Conservation (phyloP, 2,329 filamentous ascomycete species). For the Basipetospora chlamydospora region DNA sequence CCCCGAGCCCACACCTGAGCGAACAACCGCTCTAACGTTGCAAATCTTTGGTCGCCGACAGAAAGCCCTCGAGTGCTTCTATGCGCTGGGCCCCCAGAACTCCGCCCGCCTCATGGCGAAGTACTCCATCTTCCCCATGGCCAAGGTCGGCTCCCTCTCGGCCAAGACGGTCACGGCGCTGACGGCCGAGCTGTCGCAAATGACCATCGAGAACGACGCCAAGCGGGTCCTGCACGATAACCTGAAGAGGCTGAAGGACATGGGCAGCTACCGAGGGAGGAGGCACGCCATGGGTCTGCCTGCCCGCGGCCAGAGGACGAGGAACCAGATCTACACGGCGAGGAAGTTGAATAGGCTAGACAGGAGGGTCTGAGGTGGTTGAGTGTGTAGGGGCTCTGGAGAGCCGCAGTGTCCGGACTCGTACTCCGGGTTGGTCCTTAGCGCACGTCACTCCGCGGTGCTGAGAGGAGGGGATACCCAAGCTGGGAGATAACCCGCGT, state of each 20-base stretch:
- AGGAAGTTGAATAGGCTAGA: slow-evolving; percentile 48
- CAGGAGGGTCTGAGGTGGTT: slow-evolving; percentile 21
- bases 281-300: slow-evolving; percentile 88
- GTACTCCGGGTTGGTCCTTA: too few species aligned
- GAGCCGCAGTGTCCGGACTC: too few species aligned
- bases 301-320: slow-evolving; percentile 78
- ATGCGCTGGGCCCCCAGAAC: slow-evolving; percentile 60
- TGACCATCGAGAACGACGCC: slow-evolving; percentile 90
- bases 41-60: too few species aligned
- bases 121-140: slow-evolving; percentile 72
- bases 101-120: slow-evolving; percentile 71
- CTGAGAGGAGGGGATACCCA: too few species aligned
- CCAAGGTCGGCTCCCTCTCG: slow-evolving; percentile 60
- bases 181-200: slow-evolving; percentile 70
- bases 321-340: slow-evolving; percentile 51
- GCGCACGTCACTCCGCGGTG: too few species aligned
- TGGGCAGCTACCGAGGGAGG: slow-evolving; percentile 77
- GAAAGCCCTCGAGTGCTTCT: slow-evolving; percentile 73
- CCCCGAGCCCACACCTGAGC: slow-evolving; percentile 6
- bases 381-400: not conserved
- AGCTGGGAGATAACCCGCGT: too few species aligned
- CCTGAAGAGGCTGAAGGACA: slow-evolving; percentile 74
- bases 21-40: not conserved
- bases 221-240: slow-evolving; percentile 67
- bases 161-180: slow-evolving; percentile 68